These are phyloP conservation scores for Colletotrichum theobromicola DNA, from an alignment of 2,329 filamentous ascomycete genomes.

Conservation along the genomic window DNA sequence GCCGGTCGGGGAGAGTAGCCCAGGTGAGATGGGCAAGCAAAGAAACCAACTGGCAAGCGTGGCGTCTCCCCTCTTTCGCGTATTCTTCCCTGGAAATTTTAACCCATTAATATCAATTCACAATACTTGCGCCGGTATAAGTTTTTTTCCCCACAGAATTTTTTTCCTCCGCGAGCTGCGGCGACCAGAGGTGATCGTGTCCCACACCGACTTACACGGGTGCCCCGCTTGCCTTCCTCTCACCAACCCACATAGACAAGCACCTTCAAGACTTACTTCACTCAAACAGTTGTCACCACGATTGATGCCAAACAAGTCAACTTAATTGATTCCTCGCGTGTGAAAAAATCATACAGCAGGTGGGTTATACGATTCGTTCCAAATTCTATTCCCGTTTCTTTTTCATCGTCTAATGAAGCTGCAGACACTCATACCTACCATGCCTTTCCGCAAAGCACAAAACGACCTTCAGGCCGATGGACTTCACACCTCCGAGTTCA, in stretches of 20 bases:
- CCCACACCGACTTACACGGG: background rate
- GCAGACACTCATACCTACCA: accelerated
- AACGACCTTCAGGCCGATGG: background rate
- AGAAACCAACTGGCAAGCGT: background rate
- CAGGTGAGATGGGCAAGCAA: background rate
- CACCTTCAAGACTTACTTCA: background rate
- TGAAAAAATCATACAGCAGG: too few relatives aligned
- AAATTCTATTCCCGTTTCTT: accelerated
- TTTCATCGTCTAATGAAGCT: background rate
- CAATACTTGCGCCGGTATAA: background rate
- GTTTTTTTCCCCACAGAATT: too few relatives aligned
- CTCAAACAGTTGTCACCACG: background rate
- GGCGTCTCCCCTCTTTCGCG: background rate
- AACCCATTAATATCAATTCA: too few relatives aligned
- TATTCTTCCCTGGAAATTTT: background rate
- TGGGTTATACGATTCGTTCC: background rate
- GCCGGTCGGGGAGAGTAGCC: too few relatives aligned
- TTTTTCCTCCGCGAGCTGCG: background rate
- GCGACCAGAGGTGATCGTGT: background rate
- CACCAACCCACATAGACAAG: background rate
- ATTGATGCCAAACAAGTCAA: background rate
- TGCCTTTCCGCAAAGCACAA: background rate
- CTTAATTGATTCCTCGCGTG: too few relatives aligned
- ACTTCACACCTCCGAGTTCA: accelerated
- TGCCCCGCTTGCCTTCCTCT: background rate